These are phyloP conservation scores for Rhizoclosmatium sp. DNA, from an alignment of 192 early-diverging fungal genomes.

Conservation along the genomic window DNA sequence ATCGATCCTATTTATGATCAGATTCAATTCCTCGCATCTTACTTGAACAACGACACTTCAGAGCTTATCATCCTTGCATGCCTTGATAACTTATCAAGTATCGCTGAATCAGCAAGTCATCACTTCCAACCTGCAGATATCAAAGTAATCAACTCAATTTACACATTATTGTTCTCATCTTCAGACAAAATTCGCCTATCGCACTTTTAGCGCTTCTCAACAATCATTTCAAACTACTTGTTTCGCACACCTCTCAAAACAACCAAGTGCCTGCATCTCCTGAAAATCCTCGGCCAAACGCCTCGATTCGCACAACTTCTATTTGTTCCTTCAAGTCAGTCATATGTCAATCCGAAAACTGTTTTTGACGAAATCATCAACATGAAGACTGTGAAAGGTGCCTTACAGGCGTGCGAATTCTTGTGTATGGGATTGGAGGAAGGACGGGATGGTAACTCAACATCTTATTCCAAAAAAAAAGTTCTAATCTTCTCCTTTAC, in stretches of 20 bases:
- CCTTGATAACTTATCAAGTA: neutral
- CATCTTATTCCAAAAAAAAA: no score
- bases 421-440: neutral
- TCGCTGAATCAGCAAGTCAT: neutral
- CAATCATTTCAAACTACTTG: neutral
- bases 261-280: neutral
- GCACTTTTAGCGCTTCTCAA: neutral
- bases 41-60: neutral
- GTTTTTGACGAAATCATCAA: neutral
- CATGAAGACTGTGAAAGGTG: neutral
- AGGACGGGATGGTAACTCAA: neutral
- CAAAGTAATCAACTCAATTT: neutral
- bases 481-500: no score
- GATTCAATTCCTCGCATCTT: neutral
- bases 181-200: neutral
- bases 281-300: neutral
- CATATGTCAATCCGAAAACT: neutral
- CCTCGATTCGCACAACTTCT: constrained; percentile 13
- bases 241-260: neutral
- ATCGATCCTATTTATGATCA: neutral
- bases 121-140: constrained; percentile 1
- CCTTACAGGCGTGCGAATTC: neutral
- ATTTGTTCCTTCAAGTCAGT: neutral
- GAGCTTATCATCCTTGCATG: constrained; percentile 3
- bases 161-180: neutral